Evolutionary conservation across 371 early-diverging fungal genomes (phyloP).

Genomic region (Umbelopsis sp.): DNA sequence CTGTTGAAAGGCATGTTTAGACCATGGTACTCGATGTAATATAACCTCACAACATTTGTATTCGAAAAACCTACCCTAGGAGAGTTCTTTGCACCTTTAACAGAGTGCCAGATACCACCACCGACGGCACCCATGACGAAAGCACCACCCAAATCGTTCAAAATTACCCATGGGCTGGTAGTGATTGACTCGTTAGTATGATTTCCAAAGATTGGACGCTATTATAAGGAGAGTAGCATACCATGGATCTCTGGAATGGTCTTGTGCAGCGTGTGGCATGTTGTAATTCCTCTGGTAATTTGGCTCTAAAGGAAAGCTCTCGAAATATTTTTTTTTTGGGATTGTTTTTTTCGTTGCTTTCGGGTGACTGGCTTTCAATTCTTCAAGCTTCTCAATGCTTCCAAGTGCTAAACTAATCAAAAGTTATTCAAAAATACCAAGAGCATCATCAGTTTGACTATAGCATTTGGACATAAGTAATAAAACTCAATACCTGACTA

Average conservation of each 20-base stretch:
- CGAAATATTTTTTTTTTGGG: constrained; percentile 14
- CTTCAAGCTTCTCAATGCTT: neutral
- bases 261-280: constrained; percentile 51
- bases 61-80: constrained; percentile 69
- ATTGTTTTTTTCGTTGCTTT: neutral
- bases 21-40: neutral
- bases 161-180: constrained; percentile 91
- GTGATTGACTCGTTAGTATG: neutral
- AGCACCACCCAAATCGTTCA: constrained; percentile 95
- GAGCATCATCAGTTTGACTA: no score
- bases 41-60: neutral
- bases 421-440: no score
- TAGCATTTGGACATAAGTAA: no score
- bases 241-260: constrained; percentile 58
- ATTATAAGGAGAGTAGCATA: constrained; percentile 21
- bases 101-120: constrained; percentile 94
- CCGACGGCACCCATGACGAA: constrained; percentile 98
- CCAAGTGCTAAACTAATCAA: neutral
- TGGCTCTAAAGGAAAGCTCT: constrained; percentile 1
- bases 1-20: constrained; percentile 33
- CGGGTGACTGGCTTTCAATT: constrained; percentile 8
- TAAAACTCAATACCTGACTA: no score
- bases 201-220: neutral
- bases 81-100: constrained; percentile 97
- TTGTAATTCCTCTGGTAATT: neutral